These are phyloP conservation scores for Candida loeiensis DNA, from an alignment of 805 yeast species.

Conservation along the genomic window DNA sequence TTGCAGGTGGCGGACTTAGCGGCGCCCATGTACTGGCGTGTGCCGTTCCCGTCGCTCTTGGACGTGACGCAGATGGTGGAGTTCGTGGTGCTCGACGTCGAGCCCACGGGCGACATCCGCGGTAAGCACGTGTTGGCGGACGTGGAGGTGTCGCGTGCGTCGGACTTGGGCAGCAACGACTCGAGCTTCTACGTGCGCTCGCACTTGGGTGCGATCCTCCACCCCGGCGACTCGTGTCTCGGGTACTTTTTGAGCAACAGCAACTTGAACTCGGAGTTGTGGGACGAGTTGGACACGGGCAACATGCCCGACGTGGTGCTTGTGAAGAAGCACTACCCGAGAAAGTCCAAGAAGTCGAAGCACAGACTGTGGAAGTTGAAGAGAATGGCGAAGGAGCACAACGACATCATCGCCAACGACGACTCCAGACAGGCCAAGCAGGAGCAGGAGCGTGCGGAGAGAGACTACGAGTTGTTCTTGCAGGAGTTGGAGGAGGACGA, in stretches of 20 bases:
- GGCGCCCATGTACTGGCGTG: constrained; percentile 74
- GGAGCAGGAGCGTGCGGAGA: constrained; percentile 88
- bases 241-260: constrained; percentile 86
- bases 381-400: constrained; percentile 97
- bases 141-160: constrained; percentile 82
- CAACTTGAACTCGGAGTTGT: constrained; percentile 83
- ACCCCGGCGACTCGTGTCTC: constrained; percentile 93
- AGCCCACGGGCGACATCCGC: constrained; percentile 75
- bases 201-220: constrained; percentile 90
- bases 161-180: constrained; percentile 86
- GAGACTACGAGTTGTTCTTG: constrained; percentile 91
- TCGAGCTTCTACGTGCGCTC: constrained; percentile 79
- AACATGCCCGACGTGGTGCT: constrained; percentile 80
- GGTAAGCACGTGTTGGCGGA: constrained; percentile 87
- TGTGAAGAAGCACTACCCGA: constrained; percentile 83
- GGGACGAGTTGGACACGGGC: constrained; percentile 62
- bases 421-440: constrained; percentile 72
- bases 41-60: constrained; percentile 72
- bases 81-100: constrained; percentile 89
- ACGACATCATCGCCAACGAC: constrained; percentile 76
- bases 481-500: constrained; percentile 97
- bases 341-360: constrained; percentile 72
- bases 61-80: constrained; percentile 76
- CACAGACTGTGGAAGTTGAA: constrained; percentile 86
- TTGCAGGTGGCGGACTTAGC: constrained; percentile 73